These are phyloP conservation scores for Nigrospora osmanthi DNA, from an alignment of 2,329 filamentous ascomycete species.

Conservation along the genomic window DNA sequence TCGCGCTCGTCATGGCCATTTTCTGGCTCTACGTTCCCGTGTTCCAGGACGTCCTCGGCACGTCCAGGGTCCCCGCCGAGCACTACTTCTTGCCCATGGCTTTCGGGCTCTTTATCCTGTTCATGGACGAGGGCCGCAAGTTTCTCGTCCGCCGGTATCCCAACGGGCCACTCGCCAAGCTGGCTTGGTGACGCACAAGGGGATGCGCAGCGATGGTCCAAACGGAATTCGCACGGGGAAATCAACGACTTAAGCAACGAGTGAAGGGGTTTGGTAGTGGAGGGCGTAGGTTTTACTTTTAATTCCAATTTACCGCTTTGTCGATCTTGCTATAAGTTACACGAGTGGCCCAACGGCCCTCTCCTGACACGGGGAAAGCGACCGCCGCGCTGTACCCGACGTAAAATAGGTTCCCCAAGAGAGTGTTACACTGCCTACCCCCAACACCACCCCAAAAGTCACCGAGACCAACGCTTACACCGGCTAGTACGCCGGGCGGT, in stretches of 20 bases:
- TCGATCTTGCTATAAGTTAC: too few species aligned
- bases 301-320: too few species aligned
- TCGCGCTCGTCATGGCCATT: slow-evolving; percentile 61
- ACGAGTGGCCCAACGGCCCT: too few species aligned
- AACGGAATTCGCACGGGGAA: too few species aligned
- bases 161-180: slow-evolving; percentile 43
- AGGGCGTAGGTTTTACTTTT: too few species aligned
- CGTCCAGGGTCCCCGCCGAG: slow-evolving; percentile 57
- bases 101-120: slow-evolving; percentile 55
- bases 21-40: slow-evolving; percentile 63
- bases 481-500: slow-evolving; percentile 17
- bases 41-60: slow-evolving; percentile 54
- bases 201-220: too few species aligned
- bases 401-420: too few species aligned
- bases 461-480: neutral
- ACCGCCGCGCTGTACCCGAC: too few species aligned
- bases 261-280: too few species aligned
- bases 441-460: neutral
- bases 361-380: too few species aligned
- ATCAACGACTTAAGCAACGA: too few species aligned
- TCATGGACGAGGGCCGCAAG: slow-evolving; percentile 62
- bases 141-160: slow-evolving; percentile 53
- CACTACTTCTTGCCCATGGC: slow-evolving; percentile 71
- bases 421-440: too few species aligned
- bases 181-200: slow-evolving; percentile 48